phyloP scores from a whole-genome alignment of 2,329 filamentous ascomycete species.

The Hortaea werneckii region DNA sequence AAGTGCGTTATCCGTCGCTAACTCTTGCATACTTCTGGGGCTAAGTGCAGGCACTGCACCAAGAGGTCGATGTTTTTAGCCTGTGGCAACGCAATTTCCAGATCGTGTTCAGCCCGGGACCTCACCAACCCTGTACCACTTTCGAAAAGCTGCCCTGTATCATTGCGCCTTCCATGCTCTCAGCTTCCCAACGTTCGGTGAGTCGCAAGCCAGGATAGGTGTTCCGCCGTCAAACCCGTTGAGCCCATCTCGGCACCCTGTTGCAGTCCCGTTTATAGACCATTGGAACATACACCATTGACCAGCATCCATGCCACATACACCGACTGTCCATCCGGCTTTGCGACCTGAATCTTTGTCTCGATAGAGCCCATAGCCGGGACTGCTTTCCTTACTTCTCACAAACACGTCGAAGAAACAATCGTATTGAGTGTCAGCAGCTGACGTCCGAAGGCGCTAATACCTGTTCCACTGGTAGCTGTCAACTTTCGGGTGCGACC shows the following conservation, averaged over 20 bases:
- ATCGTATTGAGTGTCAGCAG: background rate
- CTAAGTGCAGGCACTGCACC: no score
- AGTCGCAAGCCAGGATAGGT: background rate
- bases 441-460: background rate
- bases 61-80: no score
- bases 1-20: no score
- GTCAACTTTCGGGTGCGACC: background rate
- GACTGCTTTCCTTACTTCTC: background rate
- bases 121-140: background rate
- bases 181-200: background rate
- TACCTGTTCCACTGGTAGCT: background rate
- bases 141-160: background rate
- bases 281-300: background rate
- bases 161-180: background rate
- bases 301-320: background rate
- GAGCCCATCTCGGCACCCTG: background rate
- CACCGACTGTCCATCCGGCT: background rate
- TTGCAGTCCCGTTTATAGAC: background rate
- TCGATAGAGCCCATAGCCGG: background rate
- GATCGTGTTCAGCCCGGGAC: background rate
- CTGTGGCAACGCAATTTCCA: background rate
- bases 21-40: no score
- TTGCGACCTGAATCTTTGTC: background rate
- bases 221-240: background rate
- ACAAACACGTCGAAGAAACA: background rate